phyloP scores from a whole-genome alignment of 2,329 filamentous ascomycete species.

The Didymella pomorum region DNA sequence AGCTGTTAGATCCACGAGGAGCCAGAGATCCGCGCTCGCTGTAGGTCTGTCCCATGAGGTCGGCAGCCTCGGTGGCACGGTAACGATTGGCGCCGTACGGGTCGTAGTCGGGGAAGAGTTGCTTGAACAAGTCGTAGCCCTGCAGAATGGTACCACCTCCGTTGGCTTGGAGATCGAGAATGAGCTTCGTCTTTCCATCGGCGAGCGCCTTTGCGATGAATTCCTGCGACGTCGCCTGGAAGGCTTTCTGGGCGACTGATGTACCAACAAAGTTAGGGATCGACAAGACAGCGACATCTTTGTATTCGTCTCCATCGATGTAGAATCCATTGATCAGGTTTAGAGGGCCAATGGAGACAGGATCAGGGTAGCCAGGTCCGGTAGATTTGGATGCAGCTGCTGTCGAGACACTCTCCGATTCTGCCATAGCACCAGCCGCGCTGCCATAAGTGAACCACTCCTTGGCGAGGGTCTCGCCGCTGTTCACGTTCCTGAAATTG shows the following conservation, averaged over 20 bases:
- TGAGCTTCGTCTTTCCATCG: constrained; percentile 65
- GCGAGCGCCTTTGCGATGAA: constrained; percentile 55
- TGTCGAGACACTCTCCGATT: constrained; percentile 17
- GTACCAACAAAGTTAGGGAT: constrained; percentile 53
- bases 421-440: constrained; percentile 6
- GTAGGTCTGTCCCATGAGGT: constrained; percentile 55
- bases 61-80: constrained; percentile 58
- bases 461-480: constrained; percentile 52
- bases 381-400: constrained; percentile 21
- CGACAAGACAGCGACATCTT: constrained; percentile 56
- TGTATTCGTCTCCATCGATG: constrained; percentile 52
- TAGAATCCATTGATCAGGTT: constrained; percentile 58
- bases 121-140: constrained; percentile 68
- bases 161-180: constrained; percentile 68
- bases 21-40: constrained; percentile 45
- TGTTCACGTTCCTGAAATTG: constrained; percentile 52
- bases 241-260: constrained; percentile 32
- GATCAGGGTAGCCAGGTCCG: constrained; percentile 55
- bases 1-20: constrained; percentile 49
- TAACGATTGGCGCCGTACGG: constrained; percentile 62
- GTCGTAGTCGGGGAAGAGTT: constrained; percentile 61
- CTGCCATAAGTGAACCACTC: constrained; percentile 48
- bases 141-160: constrained; percentile 66
- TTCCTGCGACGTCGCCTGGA: constrained; percentile 53
- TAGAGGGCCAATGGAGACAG: constrained; percentile 49